A percentile compares a stretch with the other conserved stretches of the same genome.
These are phyloP conservation scores for Trametes pubescens DNA, from an alignment of 1,284 basidiomycete species.

Conservation along the genomic window DNA sequence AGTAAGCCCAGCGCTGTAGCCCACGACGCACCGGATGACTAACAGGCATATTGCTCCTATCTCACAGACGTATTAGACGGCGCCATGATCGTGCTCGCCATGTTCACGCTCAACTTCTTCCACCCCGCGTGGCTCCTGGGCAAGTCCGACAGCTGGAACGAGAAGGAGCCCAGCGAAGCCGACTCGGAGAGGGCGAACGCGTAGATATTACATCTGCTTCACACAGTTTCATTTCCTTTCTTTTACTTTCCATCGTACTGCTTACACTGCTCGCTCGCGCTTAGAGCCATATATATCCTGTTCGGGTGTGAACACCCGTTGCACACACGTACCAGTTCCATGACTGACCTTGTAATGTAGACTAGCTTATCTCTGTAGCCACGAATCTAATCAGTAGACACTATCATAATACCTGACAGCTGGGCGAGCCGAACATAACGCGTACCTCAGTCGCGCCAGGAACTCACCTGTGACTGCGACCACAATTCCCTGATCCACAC, in stretches of 20 bases:
- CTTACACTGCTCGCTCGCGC: too few species aligned
- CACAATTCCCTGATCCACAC: too few species aligned
- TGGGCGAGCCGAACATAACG: too few species aligned
- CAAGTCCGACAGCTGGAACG: constrained; percentile 24
- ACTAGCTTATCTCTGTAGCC: too few species aligned
- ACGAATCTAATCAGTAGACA: too few species aligned
- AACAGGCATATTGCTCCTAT: neutral
- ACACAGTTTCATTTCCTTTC: neutral
- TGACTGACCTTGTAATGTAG: too few species aligned
- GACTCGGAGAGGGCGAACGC: constrained; percentile 14
- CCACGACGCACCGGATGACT: neutral
- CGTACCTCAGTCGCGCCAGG: too few species aligned
- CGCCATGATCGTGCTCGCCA: constrained; percentile 64
- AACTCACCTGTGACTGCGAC: too few species aligned
- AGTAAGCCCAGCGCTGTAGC: constrained; percentile 42
- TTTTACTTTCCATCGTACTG: neutral
- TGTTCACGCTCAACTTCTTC: constrained; percentile 61
- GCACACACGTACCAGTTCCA: neutral
- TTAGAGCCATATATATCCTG: neutral
- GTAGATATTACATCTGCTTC: neutral
- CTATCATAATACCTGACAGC: too few species aligned
- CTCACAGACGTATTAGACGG: constrained; percentile 64
- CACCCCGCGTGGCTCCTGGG: constrained; percentile 54
- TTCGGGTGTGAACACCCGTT: neutral
- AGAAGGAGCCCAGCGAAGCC: constrained; percentile 9